These are phyloP conservation scores for Lactarius hatsudake DNA, from an alignment of 768 basidiomycete genomes.

Conservation along the genomic window DNA sequence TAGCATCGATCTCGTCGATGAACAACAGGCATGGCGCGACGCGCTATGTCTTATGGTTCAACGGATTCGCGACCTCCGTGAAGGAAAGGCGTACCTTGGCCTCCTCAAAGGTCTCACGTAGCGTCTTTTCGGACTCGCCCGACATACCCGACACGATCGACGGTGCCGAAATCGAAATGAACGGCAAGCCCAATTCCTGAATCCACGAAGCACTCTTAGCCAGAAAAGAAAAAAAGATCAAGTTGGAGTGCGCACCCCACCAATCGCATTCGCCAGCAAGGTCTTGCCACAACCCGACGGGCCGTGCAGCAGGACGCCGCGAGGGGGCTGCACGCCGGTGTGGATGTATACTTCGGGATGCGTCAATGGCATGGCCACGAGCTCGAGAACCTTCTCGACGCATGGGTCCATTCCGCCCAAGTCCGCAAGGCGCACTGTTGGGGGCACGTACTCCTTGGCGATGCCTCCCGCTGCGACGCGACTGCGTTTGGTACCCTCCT, in stretches of 20 bases:
- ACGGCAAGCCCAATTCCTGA: constrained; percentile 64
- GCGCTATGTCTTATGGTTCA: constrained; percentile 44
- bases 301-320: constrained; percentile 91
- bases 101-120: constrained; percentile 95
- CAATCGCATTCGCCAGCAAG: constrained; percentile 88
- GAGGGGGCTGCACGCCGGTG: constrained; percentile 87
- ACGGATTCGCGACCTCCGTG: not conserved
- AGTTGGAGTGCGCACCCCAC: constrained; percentile 63
- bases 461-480: constrained; percentile 36
- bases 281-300: constrained; percentile 99
- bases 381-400: constrained; percentile 90
- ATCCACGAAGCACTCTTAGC: not conserved
- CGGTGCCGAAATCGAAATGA: too few species aligned
- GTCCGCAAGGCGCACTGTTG: constrained; percentile 72
- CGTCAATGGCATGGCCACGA: constrained; percentile 92
- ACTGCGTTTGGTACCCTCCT: constrained; percentile 57
- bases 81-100: constrained; percentile 65
- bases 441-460: constrained; percentile 68
- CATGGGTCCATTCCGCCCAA: constrained; percentile 85
- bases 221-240: not conserved
- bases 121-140: constrained; percentile 95
- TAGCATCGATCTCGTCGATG: constrained; percentile 98
- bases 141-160: too few species aligned
- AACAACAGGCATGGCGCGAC: constrained; percentile 92
- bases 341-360: constrained; percentile 96